Evolutionary conservation across 345 rosid species (phyloP), one percentile per base, ranked within the genome.

Genomic region (Rhodomyrtus tomentosa): DNA sequence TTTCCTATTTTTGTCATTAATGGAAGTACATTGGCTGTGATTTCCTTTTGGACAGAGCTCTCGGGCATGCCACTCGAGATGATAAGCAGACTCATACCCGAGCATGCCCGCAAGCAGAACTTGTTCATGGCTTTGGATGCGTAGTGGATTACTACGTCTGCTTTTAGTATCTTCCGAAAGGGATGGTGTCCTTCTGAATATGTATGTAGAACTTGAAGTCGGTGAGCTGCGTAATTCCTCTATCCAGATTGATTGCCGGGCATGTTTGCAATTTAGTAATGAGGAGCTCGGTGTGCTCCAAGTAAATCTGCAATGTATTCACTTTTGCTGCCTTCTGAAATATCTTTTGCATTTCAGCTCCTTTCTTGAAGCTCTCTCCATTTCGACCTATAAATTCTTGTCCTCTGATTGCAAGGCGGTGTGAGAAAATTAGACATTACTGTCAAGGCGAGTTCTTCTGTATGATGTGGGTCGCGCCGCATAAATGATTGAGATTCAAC

Each of bases 61-160:
- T 86, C 98, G 4, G 95, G 96, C 87, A 90, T 95, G 55, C 92
- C 96, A 14, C 87, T 91, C 7, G 98, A 95, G 59, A 91, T 84
- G 9, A 86, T 93, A 84, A 90, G 93, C 85, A 88, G 92, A 85
- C 98, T 95, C 50, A 91, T 95, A 82, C 98, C 98, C 0, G 98
- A 94, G 86, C 94, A 93, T 87, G 96, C 97, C 59, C 98, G 98
- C 32, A 95, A 94, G 89, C 98, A 94, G 92, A 95, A 95, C 90
- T 89, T 88, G 85, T 95, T 95, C 93, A 95, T 95, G 98, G 98
- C 98, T 49, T 88, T 95, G 92, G 88, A 93, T 88, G 48, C 94
- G 4, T 94, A 86, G 83, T 32, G 56, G 55, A n/a, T 40, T 81
- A 81, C 49, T 10, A 36, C 2, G 25, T 32, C 79, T 36, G 45